Conservation (phyloP, 2,329 filamentous ascomycete genomes). For the Penicillium expansum region DNA sequence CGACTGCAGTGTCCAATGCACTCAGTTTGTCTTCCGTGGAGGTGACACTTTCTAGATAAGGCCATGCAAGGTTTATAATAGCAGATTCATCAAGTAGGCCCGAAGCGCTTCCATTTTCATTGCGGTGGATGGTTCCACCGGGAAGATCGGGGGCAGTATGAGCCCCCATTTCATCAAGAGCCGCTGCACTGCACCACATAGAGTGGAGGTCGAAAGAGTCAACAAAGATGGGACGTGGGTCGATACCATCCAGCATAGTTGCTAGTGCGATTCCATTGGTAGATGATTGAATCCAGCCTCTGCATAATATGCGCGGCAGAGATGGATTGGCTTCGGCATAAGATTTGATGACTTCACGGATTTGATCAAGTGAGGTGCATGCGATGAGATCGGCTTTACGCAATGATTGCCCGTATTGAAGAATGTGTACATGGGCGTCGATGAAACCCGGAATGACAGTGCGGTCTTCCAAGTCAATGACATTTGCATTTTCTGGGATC, state of each 20-base stretch:
- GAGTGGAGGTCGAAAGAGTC: conserved; percentile 53
- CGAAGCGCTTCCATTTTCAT: conserved; percentile 43
- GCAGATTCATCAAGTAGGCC: conserved; percentile 50
- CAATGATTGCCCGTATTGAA: conserved; percentile 51
- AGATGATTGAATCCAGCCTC: conserved; percentile 51
- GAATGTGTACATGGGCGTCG: conserved; percentile 51
- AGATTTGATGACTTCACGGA: conserved; percentile 42
- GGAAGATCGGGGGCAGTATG: conserved; percentile 43
- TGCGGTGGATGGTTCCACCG: conserved; percentile 49
- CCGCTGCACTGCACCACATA: conserved; percentile 51
- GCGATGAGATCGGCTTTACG: conserved; percentile 45
- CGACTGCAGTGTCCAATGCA: conserved; percentile 42
- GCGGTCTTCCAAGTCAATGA: conserved; percentile 37
- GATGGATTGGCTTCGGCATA: conserved; percentile 43
- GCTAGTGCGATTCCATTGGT: conserved; percentile 46
- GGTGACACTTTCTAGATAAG: conserved; percentile 44
- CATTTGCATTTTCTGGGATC: conserved; percentile 21
- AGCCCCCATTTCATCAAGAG: conserved; percentile 46
- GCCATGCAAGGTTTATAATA: conserved; percentile 48
- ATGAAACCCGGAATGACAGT: conserved; percentile 50
- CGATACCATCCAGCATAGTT: conserved; percentile 49
- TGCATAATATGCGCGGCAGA: conserved; percentile 45
- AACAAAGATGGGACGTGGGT: conserved; percentile 50
- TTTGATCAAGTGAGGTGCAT: conserved; percentile 45
- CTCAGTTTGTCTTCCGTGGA: conserved; percentile 45